Evolutionary conservation across 176 grass and related monocot species (phyloP).

Genomic region (Oryza rufipogon): DNA sequence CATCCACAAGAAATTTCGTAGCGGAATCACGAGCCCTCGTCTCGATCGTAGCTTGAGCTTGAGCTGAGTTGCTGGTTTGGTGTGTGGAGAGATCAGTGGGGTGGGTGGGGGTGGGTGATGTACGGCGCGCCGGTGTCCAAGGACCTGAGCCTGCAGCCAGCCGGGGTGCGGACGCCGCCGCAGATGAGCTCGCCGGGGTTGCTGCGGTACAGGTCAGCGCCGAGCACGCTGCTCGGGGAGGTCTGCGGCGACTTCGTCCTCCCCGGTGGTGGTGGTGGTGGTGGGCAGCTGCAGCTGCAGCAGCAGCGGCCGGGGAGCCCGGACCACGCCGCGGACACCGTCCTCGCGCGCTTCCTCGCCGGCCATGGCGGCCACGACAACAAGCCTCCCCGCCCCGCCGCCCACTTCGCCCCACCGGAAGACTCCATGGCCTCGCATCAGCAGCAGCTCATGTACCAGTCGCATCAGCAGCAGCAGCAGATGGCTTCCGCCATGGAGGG

Average conservation of each 20-base stretch:
- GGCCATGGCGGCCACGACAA: slow-evolving; percentile 48
- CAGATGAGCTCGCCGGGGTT: slow-evolving; percentile 78
- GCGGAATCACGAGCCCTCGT: not conserved
- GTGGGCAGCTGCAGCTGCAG: slow-evolving; percentile 29
- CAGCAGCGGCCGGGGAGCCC: slow-evolving; percentile 25
- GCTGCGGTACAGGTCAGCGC: slow-evolving; percentile 86
- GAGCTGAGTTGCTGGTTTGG: not conserved
- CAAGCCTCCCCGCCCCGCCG: slow-evolving; percentile 49
- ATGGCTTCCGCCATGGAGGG: slow-evolving; percentile 53
- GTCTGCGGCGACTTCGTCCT: slow-evolving; percentile 57
- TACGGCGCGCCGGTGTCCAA: slow-evolving; percentile 71
- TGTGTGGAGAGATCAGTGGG: not conserved
- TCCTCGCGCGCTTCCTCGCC: slow-evolving; percentile 61
- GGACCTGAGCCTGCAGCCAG: slow-evolving; percentile 72
- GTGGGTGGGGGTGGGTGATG: slow-evolving; percentile 47
- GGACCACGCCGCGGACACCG: slow-evolving; percentile 51
- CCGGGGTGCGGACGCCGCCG: slow-evolving; percentile 26
- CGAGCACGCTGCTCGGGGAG: slow-evolving; percentile 71
- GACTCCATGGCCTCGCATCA: slow-evolving; percentile 38
- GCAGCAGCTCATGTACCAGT: slow-evolving; percentile 67
- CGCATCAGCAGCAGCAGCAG: slow-evolving; percentile 58
- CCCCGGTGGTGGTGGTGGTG: not conserved
- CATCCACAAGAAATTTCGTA: not conserved
- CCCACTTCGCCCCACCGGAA: slow-evolving; percentile 42
- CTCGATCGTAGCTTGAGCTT: not conserved